A percentile compares a stretch with the other conserved stretches of the same genome.
These are phyloP conservation scores for Trametes villosa DNA, from an alignment of 768 basidiomycete species.

Conservation along the genomic window DNA sequence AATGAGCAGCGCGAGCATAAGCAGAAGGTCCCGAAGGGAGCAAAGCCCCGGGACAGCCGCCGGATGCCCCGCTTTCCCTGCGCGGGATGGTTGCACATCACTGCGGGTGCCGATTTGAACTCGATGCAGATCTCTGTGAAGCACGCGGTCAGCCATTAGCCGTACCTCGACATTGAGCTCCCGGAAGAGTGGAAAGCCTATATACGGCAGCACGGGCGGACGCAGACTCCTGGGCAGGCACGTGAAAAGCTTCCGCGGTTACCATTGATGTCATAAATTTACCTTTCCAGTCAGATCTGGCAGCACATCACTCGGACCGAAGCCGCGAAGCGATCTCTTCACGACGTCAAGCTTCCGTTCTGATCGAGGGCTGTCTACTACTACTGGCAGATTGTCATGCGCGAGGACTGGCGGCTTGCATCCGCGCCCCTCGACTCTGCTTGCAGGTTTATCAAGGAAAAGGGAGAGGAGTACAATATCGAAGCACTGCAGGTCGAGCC, in stretches of 20 bases:
- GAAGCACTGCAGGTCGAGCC: conserved; percentile 3
- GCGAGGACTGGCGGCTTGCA: conserved; percentile 10
- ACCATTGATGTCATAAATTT: neutral
- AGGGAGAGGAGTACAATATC: conserved; percentile 1
- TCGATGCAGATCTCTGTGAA: neutral
- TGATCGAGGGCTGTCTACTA: conserved; percentile 7
- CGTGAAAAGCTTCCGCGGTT: neutral
- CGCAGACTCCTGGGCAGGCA: conserved; percentile 12
- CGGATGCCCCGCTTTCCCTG: neutral
- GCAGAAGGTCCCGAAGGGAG: neutral
- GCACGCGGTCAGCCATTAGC: neutral
- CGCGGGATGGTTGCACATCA: neutral
- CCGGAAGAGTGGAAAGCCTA: conserved; percentile 20
- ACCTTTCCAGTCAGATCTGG: conserved; percentile 13
- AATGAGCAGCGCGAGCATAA: neutral
- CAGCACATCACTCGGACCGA: conserved; percentile 5
- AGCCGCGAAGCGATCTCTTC: neutral
- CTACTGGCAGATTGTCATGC: conserved; percentile 6
- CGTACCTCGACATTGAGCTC: conserved; percentile 14
- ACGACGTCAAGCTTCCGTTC: conserved; percentile 3
- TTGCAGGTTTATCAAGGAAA: neutral
- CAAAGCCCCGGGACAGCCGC: neutral
- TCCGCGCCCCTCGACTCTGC: conserved; percentile 5
- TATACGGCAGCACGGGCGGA: conserved; percentile 4
- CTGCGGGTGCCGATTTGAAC: neutral